phyloP scores from a whole-genome alignment of 108 stramenopile species.

The Phaeodactylum tricornutum region DNA sequence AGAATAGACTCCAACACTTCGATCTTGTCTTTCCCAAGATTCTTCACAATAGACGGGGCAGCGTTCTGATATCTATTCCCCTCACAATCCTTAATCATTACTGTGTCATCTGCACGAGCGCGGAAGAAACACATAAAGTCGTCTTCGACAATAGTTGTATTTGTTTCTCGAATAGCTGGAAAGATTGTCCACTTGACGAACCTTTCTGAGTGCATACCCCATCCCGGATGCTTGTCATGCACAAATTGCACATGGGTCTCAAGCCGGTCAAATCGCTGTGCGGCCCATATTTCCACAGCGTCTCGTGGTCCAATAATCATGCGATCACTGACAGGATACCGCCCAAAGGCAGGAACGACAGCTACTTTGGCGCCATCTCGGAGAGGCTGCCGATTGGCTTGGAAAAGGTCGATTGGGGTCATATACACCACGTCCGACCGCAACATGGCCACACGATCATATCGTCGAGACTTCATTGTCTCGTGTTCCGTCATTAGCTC shows the following conservation, averaged over 20 bases:
- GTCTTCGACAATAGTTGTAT: slow-evolving; percentile 10
- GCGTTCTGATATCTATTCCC: too few relatives aligned
- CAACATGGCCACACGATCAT: slow-evolving; percentile 38
- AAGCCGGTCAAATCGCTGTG: slow-evolving; percentile 29
- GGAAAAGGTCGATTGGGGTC: slow-evolving; percentile 35
- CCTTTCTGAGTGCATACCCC: slow-evolving; percentile 25
- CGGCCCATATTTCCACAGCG: slow-evolving; percentile 41
- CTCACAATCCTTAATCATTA: slow-evolving; percentile 18
- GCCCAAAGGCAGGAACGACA: slow-evolving; percentile 15
- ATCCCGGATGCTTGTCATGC: slow-evolving; percentile 13
- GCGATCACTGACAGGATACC: slow-evolving; percentile 32
- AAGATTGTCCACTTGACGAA: slow-evolving; percentile 29
- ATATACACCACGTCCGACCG: slow-evolving; percentile 39
- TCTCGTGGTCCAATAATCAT: slow-evolving; percentile 44
- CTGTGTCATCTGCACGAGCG: slow-evolving; percentile 23
- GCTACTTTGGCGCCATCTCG: slow-evolving; percentile 21
- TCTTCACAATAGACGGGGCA: too few relatives aligned
- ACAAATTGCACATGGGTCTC: slow-evolving; percentile 13
- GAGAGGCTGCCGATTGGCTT: too few relatives aligned
- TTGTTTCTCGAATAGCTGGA: slow-evolving; percentile 24
- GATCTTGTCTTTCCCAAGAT: too few relatives aligned
- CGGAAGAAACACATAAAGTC: slow-evolving; percentile 24
- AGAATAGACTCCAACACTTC: too few relatives aligned
- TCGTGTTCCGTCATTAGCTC: slow-evolving; percentile 17
- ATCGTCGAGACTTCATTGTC: not conserved